Evolutionary conservation across 1,284 basidiomycete genomes (phyloP).

Genomic region (Ustilago loliicola): DNA sequence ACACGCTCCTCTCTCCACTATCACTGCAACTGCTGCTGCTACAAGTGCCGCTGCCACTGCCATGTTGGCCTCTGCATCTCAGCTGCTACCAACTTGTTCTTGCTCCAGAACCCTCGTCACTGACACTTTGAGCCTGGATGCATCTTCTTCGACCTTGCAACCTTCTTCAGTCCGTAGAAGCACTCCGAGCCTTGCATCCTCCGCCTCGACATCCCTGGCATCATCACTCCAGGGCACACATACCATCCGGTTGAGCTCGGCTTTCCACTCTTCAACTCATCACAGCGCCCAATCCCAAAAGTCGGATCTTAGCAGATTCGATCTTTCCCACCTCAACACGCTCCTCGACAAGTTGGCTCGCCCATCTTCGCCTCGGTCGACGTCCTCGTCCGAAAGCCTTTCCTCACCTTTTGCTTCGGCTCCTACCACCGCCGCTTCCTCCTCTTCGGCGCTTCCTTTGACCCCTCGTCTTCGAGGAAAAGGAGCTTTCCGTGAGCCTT

Average conservation of each 20-base stretch:
- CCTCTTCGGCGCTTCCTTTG: slow-evolving; percentile 28
- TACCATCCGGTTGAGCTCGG: slow-evolving; percentile 15
- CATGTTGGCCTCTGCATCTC: slow-evolving; percentile 4
- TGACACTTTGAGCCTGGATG: slow-evolving; percentile 20
- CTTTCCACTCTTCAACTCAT: slow-evolving; percentile 22
- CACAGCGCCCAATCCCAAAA: slow-evolving; percentile 6
- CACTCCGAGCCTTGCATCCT: slow-evolving; percentile 33
- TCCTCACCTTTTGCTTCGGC: slow-evolving; percentile 11
- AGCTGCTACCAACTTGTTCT: slow-evolving; percentile 23
- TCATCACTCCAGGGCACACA: slow-evolving; percentile 24
- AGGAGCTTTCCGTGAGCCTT: slow-evolving; percentile 36
- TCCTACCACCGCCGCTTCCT: slow-evolving; percentile 23
- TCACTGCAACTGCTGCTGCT: background rate
- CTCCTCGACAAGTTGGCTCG: slow-evolving; percentile 47
- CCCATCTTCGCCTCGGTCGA: slow-evolving; percentile 26
- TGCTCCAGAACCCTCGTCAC: slow-evolving; percentile 26
- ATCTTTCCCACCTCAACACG: slow-evolving; percentile 48
- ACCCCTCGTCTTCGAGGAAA: slow-evolving; percentile 52
- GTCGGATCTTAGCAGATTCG: slow-evolving; percentile 26
- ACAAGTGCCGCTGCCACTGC: background rate
- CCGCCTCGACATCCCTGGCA: slow-evolving; percentile 16
- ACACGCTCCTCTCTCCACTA: no score
- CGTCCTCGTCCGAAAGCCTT: slow-evolving; percentile 18
- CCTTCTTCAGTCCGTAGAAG: slow-evolving; percentile 27
- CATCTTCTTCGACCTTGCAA: background rate